Percentiles rank a stretch among this genome's conserved stretches.
Evolutionary conservation across 2,329 filamentous ascomycete species (phyloP).

Genomic region (Lecanicillium sp.): DNA sequence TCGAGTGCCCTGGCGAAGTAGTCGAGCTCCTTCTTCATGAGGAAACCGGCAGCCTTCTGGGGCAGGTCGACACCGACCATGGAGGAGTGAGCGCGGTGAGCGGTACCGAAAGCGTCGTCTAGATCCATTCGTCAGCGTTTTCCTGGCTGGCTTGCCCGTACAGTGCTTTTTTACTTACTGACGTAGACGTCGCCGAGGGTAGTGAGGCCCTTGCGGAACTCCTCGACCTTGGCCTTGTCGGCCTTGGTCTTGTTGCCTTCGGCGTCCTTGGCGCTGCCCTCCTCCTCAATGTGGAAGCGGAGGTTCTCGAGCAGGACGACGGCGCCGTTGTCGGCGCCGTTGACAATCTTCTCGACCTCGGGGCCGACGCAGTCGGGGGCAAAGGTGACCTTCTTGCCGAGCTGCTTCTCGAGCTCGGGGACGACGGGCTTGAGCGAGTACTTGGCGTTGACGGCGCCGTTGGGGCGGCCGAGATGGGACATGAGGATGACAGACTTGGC

Average conservation of each 20-base stretch:
- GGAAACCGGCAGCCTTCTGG: slow-evolving; percentile 95
- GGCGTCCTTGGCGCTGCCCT: slow-evolving; percentile 89
- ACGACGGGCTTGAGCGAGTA: slow-evolving; percentile 93
- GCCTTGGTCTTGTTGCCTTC: slow-evolving; percentile 98
- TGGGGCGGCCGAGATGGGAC: slow-evolving; percentile 95
- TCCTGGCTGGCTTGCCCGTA: too few relatives aligned
- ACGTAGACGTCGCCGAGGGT: slow-evolving; percentile 92
- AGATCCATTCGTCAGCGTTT: background rate
- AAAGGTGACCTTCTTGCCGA: slow-evolving; percentile 79
- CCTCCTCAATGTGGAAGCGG: slow-evolving; percentile 96
- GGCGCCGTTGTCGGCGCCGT: slow-evolving; percentile 72
- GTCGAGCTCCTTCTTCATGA: slow-evolving; percentile 99
- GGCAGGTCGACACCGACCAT: slow-evolving; percentile 97
- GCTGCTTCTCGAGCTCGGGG: slow-evolving; percentile 83
- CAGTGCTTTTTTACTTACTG: slow-evolving; percentile 63
- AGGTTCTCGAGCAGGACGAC: slow-evolving; percentile 94
- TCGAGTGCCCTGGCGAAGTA: slow-evolving; percentile 98
- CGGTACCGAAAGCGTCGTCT: slow-evolving; percentile 98
- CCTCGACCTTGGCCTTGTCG: slow-evolving; percentile 83
- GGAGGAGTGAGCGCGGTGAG: slow-evolving; percentile 96
- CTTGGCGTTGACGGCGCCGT: slow-evolving; percentile 84
- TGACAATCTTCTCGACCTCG: slow-evolving; percentile 84
- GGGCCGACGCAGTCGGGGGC: slow-evolving; percentile 85
- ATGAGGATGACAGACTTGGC: slow-evolving; percentile 93
- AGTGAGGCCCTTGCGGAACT: slow-evolving; percentile 93